Evolutionary conservation across 1,284 basidiomycete species (phyloP).

Genomic region (Vanrija sp.): DNA sequence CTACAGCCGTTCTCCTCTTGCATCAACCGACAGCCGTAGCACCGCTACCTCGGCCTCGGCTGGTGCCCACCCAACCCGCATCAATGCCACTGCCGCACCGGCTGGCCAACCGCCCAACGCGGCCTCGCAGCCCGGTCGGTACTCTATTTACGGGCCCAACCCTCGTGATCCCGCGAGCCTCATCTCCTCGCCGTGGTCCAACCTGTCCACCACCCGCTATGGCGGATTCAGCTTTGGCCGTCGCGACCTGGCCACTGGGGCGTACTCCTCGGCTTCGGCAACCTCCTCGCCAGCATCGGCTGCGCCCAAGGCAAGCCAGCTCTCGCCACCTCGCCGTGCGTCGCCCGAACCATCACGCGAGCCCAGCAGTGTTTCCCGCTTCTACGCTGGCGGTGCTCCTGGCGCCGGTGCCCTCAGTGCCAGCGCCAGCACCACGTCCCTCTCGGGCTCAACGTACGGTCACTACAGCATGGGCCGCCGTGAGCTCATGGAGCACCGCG

Average conservation of each 20-base stretch:
- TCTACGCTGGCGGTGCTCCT: constrained; percentile 4
- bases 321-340: constrained; percentile 25
- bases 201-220: constrained; percentile 22
- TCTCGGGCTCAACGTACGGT: constrained; percentile 15
- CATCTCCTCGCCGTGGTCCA: constrained; percentile 29
- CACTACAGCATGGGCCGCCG: constrained; percentile 40
- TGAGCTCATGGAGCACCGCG: constrained; percentile 46
- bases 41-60: constrained; percentile 2
- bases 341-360: constrained; percentile 31
- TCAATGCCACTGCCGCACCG: background rate
- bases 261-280: background rate
- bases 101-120: background rate
- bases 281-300: constrained; percentile 8
- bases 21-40: constrained; percentile 11
- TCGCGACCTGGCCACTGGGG: constrained; percentile 21
- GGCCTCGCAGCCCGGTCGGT: constrained; percentile 17
- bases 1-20: constrained; percentile 32
- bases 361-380: constrained; percentile 12
- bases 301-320: constrained; percentile 11
- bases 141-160: constrained; percentile 43
- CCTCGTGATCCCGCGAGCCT: constrained; percentile 25
- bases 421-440: background rate
- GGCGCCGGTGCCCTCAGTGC: constrained; percentile 3
- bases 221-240: constrained; percentile 27
- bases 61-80: constrained; percentile 1